Evolutionary conservation across 805 yeast species (phyloP), one percentile per base, ranked within the genome.

Genomic region (Kluyveromyces siamensis): DNA sequence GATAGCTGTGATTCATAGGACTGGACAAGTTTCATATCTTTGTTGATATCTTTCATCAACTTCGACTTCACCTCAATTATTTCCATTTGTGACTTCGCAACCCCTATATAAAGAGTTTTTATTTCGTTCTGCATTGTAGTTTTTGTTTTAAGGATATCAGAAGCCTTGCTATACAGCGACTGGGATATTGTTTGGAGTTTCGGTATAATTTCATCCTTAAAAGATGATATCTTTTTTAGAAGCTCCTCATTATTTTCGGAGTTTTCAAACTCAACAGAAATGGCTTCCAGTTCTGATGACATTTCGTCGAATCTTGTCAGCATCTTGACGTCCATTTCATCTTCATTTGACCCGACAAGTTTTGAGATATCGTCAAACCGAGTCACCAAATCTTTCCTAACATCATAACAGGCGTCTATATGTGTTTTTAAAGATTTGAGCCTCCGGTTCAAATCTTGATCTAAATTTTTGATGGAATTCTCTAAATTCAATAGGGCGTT

Each of bases 51-150:
- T 19, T 56, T 60, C 6, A 63, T 51, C 11, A 74, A 46, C 1
- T 49, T 25, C 18, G 60, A 63, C 19, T 63, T 69, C 0, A 68
- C 55, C 25, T 63, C 65, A 49, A 72, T 54, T 6, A 67, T 62
- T 43, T 66, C 66, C 21, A 71, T 55, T 52, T 73, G 77, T 2
- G 71, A 61, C 44, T 55, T 61, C 1, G 74, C 68, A 36, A 71
- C 61, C 19, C 66, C 60, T 3, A 67, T 61, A 41, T 58, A 50
- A 0, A 55, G 27, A 3, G 42, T 50, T 25, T 72, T 55, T 1
- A 70, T 59, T 5, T 63, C 52, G 1, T 58, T 57, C 13, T 72
- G 66, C 11, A 74, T 50, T n/a, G 53, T 58, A 13, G 54, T 53
- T 50, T 73, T 75, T 1, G 65, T 52, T 4, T 55, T 58, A 9